Evolutionary conservation across 1,139 yeast species (phyloP), one percentile per base, ranked within the genome.

Genomic region (Saccharomyces hybrid): DNA sequence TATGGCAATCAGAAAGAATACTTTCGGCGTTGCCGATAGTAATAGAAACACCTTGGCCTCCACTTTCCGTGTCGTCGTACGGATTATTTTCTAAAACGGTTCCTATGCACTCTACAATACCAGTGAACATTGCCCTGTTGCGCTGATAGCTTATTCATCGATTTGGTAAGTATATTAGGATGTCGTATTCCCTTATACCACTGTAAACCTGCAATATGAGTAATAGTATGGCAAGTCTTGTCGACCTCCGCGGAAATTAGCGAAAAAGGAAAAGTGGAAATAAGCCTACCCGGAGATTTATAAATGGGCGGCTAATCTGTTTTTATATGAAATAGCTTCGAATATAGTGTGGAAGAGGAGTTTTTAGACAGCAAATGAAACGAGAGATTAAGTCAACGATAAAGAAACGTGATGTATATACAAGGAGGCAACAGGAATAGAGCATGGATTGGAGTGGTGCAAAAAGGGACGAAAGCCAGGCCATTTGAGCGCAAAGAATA

Each of bases 71-170:
- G 6, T 72, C 63, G 62, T 88, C 96, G 3, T 73, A 68, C 46
- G 70, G 69, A 48, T 73, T 71, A 62, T 64, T 61, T 50, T 61
- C 65, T 3, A 53, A 47, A 8, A 70, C 67, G 2, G 70, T 72
- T 16, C 98, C 99, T 28, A 90, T 82, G 38, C 78, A 78, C 70
- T 93, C 99, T 5, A 93, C 95, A 53, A 93, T 82, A 42, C 99
- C 99, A 0, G 99, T 93, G 66, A 93, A 93, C 99, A 93, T 93
- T 48, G 25, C 57, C 25, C n/a, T 38, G 14, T 28, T 11, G 25
- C 11, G 9, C 2, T 4, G 44, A 11, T 19, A 19, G 19, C 23
- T 38, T 11, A 16, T 9, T 9, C 2, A 9, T 9, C 11, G 27
- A 3, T 46, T 19, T 23, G 13, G n/a, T 1, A 16, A 4, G 13